Evolutionary conservation across 2,329 filamentous ascomycete species (phyloP).

Genomic region (Lachnellula cervina): DNA sequence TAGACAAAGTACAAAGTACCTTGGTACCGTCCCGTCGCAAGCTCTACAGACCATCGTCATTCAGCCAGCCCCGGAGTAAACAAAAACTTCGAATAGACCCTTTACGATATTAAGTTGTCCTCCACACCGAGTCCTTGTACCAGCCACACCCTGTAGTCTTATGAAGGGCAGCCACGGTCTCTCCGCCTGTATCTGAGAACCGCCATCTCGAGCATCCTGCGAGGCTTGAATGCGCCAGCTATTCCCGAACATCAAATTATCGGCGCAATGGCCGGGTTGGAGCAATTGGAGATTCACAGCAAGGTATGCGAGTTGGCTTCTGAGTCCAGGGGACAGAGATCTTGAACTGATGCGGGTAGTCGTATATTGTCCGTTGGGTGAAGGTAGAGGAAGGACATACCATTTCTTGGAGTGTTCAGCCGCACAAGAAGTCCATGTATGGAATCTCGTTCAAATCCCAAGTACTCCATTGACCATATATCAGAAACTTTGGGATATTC

Average conservation of each 20-base stretch:
- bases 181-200: background rate
- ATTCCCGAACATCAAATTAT: slow-evolving; percentile 48
- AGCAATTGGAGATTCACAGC: slow-evolving; percentile 95
- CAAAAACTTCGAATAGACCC: background rate
- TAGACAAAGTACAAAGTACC: background rate
- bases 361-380: slow-evolving; percentile 97
- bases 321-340: background rate
- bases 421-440: slow-evolving; percentile 93
- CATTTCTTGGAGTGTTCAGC: slow-evolving; percentile 95
- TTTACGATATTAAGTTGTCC: background rate
- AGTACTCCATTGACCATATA: slow-evolving; percentile 15
- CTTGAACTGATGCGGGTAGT: slow-evolving; percentile 49
- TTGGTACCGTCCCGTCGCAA: background rate
- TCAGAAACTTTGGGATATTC: slow-evolving; percentile 90
- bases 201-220: background rate
- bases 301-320: slow-evolving; percentile 57
- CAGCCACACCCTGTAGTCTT: background rate
- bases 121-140: background rate
- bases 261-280: slow-evolving; percentile 83
- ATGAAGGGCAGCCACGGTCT: background rate
- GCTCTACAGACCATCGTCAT: background rate
- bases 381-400: slow-evolving; percentile 85
- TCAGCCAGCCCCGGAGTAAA: background rate
- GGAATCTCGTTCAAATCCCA: slow-evolving; percentile 19
- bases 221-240: slow-evolving; percentile 10